phyloP scores from a whole-genome alignment of 2,329 filamentous ascomycete species.

The Cylindrodendrum hubeiense region DNA sequence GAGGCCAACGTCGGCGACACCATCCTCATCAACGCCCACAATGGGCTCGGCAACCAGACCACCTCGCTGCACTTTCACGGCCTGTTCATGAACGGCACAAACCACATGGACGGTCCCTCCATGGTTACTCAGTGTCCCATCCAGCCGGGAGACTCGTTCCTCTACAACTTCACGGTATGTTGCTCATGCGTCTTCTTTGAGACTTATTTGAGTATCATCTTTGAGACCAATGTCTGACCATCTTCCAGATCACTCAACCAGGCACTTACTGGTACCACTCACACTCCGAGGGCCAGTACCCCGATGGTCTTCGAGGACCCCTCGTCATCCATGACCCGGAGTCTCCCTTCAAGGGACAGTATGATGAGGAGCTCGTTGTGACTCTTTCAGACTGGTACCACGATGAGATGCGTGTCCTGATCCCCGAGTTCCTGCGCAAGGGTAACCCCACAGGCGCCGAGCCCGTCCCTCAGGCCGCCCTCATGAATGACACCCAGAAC shows the following conservation, averaged over 20 bases:
- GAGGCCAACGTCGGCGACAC: constrained; percentile 73
- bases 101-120: constrained; percentile 77
- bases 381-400: constrained; percentile 83
- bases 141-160: constrained; percentile 72
- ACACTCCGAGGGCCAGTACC: constrained; percentile 76
- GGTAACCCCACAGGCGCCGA: constrained; percentile 70
- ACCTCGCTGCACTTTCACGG: constrained; percentile 80
- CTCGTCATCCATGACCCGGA: constrained; percentile 74
- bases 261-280: constrained; percentile 87
- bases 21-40: constrained; percentile 69
- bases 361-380: constrained; percentile 73
- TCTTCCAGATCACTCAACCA: constrained; percentile 67
- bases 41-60: constrained; percentile 71
- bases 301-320: constrained; percentile 75
- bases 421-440: constrained; percentile 63
- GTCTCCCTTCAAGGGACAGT: constrained; percentile 66
- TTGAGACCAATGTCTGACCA: background rate
- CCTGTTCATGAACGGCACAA: constrained; percentile 75
- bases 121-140: constrained; percentile 78
- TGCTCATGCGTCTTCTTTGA: background rate
- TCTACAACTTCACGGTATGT: constrained; percentile 76
- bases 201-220: background rate
- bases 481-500: constrained; percentile 79
- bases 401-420: constrained; percentile 62
- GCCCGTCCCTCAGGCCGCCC: constrained; percentile 75